Evolutionary conservation across 352 stramenopile genomes (phyloP), one percentile per base, ranked within the genome.

Genomic region (Phytophthora macrochlamydospora): DNA sequence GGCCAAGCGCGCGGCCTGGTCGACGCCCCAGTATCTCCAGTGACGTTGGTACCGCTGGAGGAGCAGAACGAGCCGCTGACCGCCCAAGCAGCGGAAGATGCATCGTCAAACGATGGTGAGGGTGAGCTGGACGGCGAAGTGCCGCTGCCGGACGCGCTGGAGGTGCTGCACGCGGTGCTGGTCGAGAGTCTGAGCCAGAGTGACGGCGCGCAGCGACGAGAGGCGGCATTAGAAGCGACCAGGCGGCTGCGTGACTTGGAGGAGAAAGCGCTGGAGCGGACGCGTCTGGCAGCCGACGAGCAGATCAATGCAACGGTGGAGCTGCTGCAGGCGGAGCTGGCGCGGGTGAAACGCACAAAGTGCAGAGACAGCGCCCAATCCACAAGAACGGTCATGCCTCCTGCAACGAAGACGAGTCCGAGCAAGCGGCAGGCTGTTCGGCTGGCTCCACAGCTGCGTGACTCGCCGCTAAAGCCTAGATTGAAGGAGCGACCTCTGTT

Each of bases 281-380:
- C 56, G 32, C 57, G 52, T 24, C 67, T 75, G 29, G 67, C 62
- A 13, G 51, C 53, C 7, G 56, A 68, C 37, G 71, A 78, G 51
- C 71, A 75, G 32, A 51, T 75, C 38, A 52, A 71, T n/a, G 56
- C 50, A 24, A 78, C 71, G 14, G 54, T 78, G 29, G 62, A 61
- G 28, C 38, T 78, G 59, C 59, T 78, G 31, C 59, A 67, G 49
- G 37, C 63, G 14, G 71, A 78, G 45, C 56, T 78, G 3, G 52
- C 58, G 44, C 52, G 59, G 51, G 56, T 54, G 52, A 55, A 49
- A 14, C 48, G 53, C 18, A 13, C 42, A 49, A 44, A 52, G 49
- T 3, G 13, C 40, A 43, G 53, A 0, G 65, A 54, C 13, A 37
- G 48, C 0, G 35, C 29, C 0, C 58, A 52, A 12, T 28, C 28